Base-by-base conservation (phyloP, 768 basidiomycete species). In the Kwoniella mangroviensis region DNA sequence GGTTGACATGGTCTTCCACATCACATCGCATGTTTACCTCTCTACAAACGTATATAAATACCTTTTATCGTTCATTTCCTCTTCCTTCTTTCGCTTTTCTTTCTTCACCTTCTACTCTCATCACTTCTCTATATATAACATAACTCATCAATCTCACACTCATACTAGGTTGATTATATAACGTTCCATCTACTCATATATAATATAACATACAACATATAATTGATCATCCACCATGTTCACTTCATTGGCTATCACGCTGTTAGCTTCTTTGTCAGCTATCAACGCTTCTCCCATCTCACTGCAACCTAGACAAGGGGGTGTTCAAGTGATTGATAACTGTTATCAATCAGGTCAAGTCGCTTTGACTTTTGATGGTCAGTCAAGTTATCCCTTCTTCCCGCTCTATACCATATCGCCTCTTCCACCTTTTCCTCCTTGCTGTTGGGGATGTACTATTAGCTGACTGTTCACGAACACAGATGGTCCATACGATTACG, bases 311-410 rank as follows among this genome's bases (percentile, higher is more conserved):
- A 60, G 71, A 56, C 78, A 77, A 56, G 62, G 74, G 34, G 75
- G 75, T 17, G 40, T 79, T 13, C 62, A 69, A 43, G 73, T 78
- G 45, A 74, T 82, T 67, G 68, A 68, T 41, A 80, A 77, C 67
- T 82, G 81, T 65, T 63, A 74, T 41, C 26, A 64, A n/a, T 68
- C 63, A 13, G 79, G 81, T 42, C 73, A 79, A 49, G 75, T 81
- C 13, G 83, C 83, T 22, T 54, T 83, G 54, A 82, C 81, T 17
- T 82, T 81, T 69, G 83, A 83, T 65, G 79, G 79, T 79, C 42
- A 70, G 77, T 73, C 51, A 10, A 5, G 34, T 41, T 12, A 12
- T 21, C 11, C n/a, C 28, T 26, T 54, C 28, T 17, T 53, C 49
- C 45, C 22, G 11, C 21, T 15, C 60, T 22, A 49, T 42, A 15